Conservation (phyloP, 208 protist species). For the Leishmania major region DNA sequence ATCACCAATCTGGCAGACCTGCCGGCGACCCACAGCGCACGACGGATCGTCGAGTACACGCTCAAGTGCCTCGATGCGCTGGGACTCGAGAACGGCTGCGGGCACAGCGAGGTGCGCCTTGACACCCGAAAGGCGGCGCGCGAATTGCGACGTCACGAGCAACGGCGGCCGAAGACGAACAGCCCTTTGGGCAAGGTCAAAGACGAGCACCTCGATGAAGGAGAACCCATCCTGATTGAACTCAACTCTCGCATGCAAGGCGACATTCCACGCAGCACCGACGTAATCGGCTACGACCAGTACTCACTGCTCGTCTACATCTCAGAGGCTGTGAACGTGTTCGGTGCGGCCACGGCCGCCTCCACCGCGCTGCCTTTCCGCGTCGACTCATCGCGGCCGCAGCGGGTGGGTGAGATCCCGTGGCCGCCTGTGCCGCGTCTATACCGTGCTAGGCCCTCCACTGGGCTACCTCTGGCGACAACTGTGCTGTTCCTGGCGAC, state of each 20-base stretch:
- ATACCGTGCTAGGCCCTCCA: conserved; percentile 37
- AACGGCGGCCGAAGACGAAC: not conserved
- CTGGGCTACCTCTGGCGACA: conserved; percentile 10
- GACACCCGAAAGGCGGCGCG: conserved; percentile 48
- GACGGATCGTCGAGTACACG: conserved; percentile 78
- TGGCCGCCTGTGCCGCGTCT: conserved; percentile 78
- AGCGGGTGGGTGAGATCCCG: conserved; percentile 33
- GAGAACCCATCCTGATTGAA: conserved; percentile 85
- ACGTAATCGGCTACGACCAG: conserved; percentile 83
- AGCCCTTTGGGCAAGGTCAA: not conserved
- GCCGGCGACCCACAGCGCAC: conserved; percentile 36
- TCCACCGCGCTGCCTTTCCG: conserved; percentile 26
- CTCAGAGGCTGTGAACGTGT: conserved; percentile 44
- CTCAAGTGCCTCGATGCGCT: conserved; percentile 74
- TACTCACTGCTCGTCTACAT: conserved; percentile 79
- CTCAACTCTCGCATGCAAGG: conserved; percentile 88
- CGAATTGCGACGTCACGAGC: not conserved
- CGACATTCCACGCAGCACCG: conserved; percentile 65
- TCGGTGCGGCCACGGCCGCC: conserved; percentile 35
- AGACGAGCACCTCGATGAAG: not conserved
- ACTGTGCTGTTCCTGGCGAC: conserved; percentile 72
- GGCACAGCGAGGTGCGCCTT: conserved; percentile 87
- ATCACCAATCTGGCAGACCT: conserved; percentile 52
- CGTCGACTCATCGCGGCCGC: not conserved
- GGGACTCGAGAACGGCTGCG: conserved; percentile 73